Percentiles rank a stretch among this genome's conserved stretches.
These are phyloP conservation scores for Arthrobotrys megalospora DNA, from an alignment of 2,329 filamentous ascomycete species.

Conservation along the genomic window DNA sequence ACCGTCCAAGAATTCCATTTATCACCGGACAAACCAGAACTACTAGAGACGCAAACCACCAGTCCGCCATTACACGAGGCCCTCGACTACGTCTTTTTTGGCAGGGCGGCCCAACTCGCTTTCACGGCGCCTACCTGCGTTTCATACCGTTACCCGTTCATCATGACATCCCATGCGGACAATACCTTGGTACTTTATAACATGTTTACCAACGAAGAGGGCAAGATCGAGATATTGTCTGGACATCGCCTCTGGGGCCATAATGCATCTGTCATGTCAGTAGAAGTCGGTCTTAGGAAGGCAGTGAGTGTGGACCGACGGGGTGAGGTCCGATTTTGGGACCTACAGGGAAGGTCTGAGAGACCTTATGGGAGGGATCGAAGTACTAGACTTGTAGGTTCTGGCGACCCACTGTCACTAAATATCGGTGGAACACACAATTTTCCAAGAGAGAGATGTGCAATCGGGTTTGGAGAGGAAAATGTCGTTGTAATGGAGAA, in stretches of 20 bases:
- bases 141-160: conserved; percentile 84
- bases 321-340: conserved; percentile 90
- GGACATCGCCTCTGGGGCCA: conserved; percentile 90
- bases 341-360: conserved; percentile 78
- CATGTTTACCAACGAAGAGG: conserved; percentile 79
- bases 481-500: conserved; percentile 90
- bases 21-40: conserved; percentile 50
- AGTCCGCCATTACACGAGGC: conserved; percentile 50
- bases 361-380: conserved; percentile 39
- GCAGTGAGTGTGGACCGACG: conserved; percentile 88
- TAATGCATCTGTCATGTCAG: conserved; percentile 88
- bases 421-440: conserved; percentile 64
- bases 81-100: conserved; percentile 52
- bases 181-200: conserved; percentile 89
- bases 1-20: conserved; percentile 64
- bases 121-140: conserved; percentile 73
- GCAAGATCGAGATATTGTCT: conserved; percentile 77
- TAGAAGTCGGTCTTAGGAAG: conserved; percentile 86
- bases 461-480: conserved; percentile 87
- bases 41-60: conserved; percentile 25
- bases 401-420: conserved; percentile 62
- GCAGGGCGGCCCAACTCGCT: conserved; percentile 62
- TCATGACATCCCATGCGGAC: conserved; percentile 85
- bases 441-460: conserved; percentile 74
- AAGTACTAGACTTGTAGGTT: conserved; percentile 33